A percentile compares a stretch with the other conserved stretches of the same genome.
Conservation (phyloP, 345 rosid genomes). For the Clarkia xantiana region DNA sequence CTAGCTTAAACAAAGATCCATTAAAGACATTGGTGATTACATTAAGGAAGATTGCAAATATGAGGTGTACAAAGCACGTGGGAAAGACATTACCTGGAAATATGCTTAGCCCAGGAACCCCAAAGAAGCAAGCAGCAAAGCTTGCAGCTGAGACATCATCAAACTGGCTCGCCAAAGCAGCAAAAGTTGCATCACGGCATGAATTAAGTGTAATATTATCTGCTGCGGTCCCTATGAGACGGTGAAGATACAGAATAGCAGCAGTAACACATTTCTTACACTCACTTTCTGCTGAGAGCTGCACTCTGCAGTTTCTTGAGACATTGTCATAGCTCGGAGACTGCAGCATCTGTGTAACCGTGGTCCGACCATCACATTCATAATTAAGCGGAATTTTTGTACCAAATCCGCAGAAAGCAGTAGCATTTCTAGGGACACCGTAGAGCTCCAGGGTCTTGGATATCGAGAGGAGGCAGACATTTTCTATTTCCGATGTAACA, state of each 20-base stretch:
- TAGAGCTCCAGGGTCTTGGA: constrained; percentile 54
- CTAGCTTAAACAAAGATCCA: neutral
- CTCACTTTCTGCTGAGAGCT: constrained; percentile 31
- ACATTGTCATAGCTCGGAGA: constrained; percentile 55
- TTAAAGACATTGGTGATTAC: neutral
- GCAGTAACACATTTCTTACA: constrained; percentile 77
- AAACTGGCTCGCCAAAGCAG: constrained; percentile 61
- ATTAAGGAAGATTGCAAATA: neutral
- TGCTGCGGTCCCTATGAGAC: constrained; percentile 34
- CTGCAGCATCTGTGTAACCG: constrained; percentile 63
- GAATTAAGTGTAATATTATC: constrained; percentile 60
- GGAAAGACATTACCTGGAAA: constrained; percentile 27
- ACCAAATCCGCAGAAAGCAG: constrained; percentile 69
- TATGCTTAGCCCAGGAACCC: constrained; percentile 46
- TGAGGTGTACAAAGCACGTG: neutral
- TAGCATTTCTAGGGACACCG: constrained; percentile 73
- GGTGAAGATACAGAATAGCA: constrained; percentile 56
- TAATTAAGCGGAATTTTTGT: constrained; percentile 67
- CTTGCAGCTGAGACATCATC: constrained; percentile 42
- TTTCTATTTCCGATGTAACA: constrained; percentile 34
- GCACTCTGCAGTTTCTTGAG: constrained; percentile 41
- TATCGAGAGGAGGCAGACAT: constrained; percentile 48
- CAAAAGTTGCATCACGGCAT: constrained; percentile 83
- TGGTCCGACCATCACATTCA: constrained; percentile 56
- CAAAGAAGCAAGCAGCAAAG: constrained; percentile 79